Base-by-base conservation (phyloP, 2,329 filamentous ascomycete species). In the Ceratocystiopsis brevicomis region DNA sequence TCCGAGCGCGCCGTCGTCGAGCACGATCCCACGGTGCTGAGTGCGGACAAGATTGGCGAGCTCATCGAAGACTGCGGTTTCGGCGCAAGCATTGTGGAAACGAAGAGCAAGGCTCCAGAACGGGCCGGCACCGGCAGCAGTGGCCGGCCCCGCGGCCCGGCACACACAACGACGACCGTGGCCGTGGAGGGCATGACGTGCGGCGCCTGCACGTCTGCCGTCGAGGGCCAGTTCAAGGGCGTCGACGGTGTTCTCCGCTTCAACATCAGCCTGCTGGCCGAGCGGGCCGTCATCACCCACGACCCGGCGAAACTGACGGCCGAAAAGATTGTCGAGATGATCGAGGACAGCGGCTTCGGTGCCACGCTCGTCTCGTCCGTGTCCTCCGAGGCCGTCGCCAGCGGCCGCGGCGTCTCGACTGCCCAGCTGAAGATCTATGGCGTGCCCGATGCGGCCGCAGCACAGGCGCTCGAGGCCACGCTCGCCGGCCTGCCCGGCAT, bases 111-210 rank as follows among this genome's bases (percentile, higher is more conserved):
- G 43, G 53, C 57, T 38, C 51, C 59, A 41, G 59, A 56, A 47
- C 57, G 48, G 30, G 10, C 6, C 10, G 25, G 25, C 25, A 9
- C 25, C 8, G 10, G 10, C 5, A 30, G 25, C 25, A 30, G 25
- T 9, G 25, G 25, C 25, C 39, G 34, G 34, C 34, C 37, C 16
- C 17, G 16, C 19, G 37, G 37, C 10, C 59, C 65, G 48, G 61
- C 63, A 41, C 54, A 72, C 4, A 68, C 78, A 45, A 83, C 76
- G 1, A 95, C 87, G 0, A 96, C 87, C 0, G 70, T 98, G 16
- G 77, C 82, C 5, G 83, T 98, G 44, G 84, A 90, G 51, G 90
- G 90, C 41, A 98, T 98, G 90, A 98, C 90, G 1, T 96, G 90
- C 56, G 88, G 88, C 18, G 85, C 90, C 37, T 98, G 90, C 60